Base-by-base conservation (phyloP, 2,329 filamentous ascomycete species). In the Xylariaceae sp. region DNA sequence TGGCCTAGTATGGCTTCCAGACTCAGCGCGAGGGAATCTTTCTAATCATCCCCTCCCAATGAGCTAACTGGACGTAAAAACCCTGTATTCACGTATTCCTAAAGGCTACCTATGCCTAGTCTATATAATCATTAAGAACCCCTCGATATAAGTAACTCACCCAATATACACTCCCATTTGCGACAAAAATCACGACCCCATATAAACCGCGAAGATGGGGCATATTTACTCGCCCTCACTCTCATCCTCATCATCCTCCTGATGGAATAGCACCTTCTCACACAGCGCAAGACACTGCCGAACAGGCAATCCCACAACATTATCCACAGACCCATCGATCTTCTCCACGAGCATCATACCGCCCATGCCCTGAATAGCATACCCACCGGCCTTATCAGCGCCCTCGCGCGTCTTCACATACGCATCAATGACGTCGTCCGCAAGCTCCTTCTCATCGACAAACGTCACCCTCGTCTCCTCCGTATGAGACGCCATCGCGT, bases 401-500 rank as follows among this genome's bases (percentile, higher is more conserved):
- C 94, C 94, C 78, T 99, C 94, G 57, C 93, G 82, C 18, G 93
- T 97, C 70, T 81, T 82, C 59, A 92, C 88, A 71, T 92, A 92
- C 4, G 78, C 83, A 67, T 90, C 78, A 60, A 97, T 87, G 66
- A 96, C 82, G 61, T 96, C 92, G 76, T 99, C 93, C 11, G 79
- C 77, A 60, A 85, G 71, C 13, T 82, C 77, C 11, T 69, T 68
- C 67, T 82, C 83, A 60, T 80, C 75, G 71, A 92, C 90, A 75
- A 99, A 99, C 71, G 83, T 85, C n/a, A 99, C 94, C 62, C 81
- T 83, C 50, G 93, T 97, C 80, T 96, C 92, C 77, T 97, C 93
- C 4, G 94, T 90, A 69, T 89, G 84, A 49, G 83, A 86, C 69
- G 90, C 87, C 55, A 96, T 78, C 62, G 86, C 85, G 76, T 99